Evolutionary conservation across 2,329 filamentous ascomycete species (phyloP).

Genomic region (Drechslerella dactyloides): DNA sequence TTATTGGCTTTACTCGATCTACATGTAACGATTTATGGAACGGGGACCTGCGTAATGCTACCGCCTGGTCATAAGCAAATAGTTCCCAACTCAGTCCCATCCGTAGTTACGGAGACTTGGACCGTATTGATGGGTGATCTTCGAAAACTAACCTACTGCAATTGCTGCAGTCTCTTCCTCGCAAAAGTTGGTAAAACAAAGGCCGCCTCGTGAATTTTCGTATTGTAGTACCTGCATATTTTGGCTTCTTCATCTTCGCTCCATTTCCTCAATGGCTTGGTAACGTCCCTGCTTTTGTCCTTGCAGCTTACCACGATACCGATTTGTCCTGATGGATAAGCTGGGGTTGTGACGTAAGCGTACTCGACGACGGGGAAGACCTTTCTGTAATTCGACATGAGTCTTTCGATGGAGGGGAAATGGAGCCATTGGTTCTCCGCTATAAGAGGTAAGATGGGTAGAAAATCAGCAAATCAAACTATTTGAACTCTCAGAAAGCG

Average conservation of each 20-base stretch:
- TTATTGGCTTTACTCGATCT: conserved; percentile 3
- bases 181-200: neutral
- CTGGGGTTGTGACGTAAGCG: conserved; percentile 98
- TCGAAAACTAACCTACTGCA: no score
- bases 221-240: conserved; percentile 95
- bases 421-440: conserved; percentile 99
- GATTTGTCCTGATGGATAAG: conserved; percentile 98
- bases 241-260: conserved; percentile 85
- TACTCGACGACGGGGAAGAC: conserved; percentile 98
- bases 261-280: conserved; percentile 82
- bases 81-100: no score
- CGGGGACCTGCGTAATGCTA: no score
- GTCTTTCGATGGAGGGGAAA: conserved; percentile 85
- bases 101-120: no score
- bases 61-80: no score
- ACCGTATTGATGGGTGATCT: no score
- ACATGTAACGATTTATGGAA: no score
- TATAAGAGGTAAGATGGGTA: conserved; percentile 58
- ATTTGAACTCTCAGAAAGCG: neutral
- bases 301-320: conserved; percentile 99
- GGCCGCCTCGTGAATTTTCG: conserved; percentile 82
- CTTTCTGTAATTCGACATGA: conserved; percentile 95
- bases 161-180: neutral
- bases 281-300: conserved; percentile 81
- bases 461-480: neutral